Percentiles rank a stretch among this genome's conserved stretches.
phyloP scores from a whole-genome alignment of 2,329 filamentous ascomycete species.

The Fusarium cyanostomum region DNA sequence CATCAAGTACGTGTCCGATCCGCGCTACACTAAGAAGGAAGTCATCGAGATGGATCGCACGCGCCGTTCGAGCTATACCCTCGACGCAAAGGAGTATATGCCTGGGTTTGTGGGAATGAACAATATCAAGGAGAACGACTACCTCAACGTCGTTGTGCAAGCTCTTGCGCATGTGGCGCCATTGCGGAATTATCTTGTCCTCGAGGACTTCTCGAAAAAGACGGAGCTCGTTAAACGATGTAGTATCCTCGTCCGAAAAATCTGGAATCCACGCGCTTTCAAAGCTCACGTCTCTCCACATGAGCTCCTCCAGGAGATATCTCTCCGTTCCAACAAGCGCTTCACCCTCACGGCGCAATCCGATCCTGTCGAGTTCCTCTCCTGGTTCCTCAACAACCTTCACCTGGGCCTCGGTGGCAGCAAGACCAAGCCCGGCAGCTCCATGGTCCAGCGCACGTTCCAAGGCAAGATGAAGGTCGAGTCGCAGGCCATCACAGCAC shows the following conservation, averaged over 20 bases:
- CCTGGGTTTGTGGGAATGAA: conserved; percentile 99
- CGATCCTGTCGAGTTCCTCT: conserved; percentile 95
- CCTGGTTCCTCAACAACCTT: conserved; percentile 97
- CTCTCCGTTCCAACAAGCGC: conserved; percentile 87
- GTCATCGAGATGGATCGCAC: conserved; percentile 81
- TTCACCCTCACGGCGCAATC: conserved; percentile 92
- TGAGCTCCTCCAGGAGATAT: conserved; percentile 94
- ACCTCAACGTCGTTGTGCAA: conserved; percentile 94
- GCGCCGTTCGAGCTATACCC: conserved; percentile 72
- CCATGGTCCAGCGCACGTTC: conserved; percentile 91
- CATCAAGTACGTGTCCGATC: conserved; percentile 97
- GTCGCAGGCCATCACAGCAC: conserved; percentile 91
- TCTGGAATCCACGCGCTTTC: conserved; percentile 98
- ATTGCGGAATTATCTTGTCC: conserved; percentile 88
- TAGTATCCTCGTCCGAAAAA: conserved; percentile 90
- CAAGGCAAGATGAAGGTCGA: conserved; percentile 93
- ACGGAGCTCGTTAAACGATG: conserved; percentile 88
- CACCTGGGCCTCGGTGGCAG: conserved; percentile 91
- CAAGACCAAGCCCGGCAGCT: conserved; percentile 83
- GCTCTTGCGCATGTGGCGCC: conserved; percentile 89
- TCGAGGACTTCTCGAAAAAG: conserved; percentile 78
- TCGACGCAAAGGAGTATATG: conserved; percentile 84
- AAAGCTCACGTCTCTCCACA: conserved; percentile 97
- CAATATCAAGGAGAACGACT: conserved; percentile 99
- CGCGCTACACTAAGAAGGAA: conserved; percentile 81